phyloP scores from a whole-genome alignment of 2,329 filamentous ascomycete species.

The Taxawa tesnikishii region DNA sequence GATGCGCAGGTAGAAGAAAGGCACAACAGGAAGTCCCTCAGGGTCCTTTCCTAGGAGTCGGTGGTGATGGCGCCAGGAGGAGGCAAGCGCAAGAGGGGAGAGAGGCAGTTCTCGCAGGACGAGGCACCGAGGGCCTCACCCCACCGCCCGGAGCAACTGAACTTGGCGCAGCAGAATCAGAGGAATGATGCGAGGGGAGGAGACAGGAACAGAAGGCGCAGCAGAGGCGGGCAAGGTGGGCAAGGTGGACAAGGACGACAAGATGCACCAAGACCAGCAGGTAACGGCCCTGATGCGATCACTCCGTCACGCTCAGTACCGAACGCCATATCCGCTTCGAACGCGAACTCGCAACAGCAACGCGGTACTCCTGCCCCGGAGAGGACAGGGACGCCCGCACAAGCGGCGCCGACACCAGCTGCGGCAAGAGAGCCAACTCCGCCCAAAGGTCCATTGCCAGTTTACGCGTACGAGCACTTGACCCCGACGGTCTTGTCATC shows the following conservation, averaged over 20 bases:
- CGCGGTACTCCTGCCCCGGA: not conserved
- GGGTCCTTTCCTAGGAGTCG: no score
- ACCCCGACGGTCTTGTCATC: conserved; percentile 54
- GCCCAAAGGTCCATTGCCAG: conserved; percentile 11
- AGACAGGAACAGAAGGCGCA: conserved; percentile 8
- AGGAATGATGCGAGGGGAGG: conserved; percentile 13
- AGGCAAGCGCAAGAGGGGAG: conserved; percentile 45
- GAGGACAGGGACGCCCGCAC: not conserved
- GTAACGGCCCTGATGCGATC: conserved; percentile 2
- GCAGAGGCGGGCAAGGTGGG: conserved; percentile 10
- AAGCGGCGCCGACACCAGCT: conserved; percentile 6
- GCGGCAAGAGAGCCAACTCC: conserved; percentile 9
- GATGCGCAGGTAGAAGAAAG: no score
- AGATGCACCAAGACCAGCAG: not conserved
- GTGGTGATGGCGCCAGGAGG: conserved; percentile 40
- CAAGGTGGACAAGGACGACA: conserved; percentile 4
- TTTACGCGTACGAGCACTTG: conserved; percentile 63
- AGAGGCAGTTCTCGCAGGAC: conserved; percentile 32
- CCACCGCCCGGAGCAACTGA: conserved; percentile 35
- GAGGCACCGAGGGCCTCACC: conserved; percentile 34
- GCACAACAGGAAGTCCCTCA: no score
- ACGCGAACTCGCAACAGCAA: conserved; percentile 5
- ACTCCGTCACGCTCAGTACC: conserved; percentile 6
- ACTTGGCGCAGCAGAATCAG: conserved; percentile 40
- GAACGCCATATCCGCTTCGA: conserved; percentile 1